Percentiles rank a stretch among this genome's conserved stretches.
Conservation (phyloP, 345 rosid species). For the Streptanthus diversifolius region DNA sequence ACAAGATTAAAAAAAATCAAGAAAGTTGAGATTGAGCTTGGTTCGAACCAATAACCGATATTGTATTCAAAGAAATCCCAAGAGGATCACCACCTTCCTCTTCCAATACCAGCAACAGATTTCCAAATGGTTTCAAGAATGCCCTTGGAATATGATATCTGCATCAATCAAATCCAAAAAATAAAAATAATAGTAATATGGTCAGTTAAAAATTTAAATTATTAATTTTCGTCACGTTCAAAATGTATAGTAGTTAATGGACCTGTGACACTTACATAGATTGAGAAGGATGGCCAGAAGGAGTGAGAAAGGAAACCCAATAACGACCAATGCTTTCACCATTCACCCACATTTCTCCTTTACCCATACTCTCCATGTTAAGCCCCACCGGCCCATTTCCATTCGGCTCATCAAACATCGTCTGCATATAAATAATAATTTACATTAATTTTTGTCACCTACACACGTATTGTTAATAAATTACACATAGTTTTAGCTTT, state of each 20-base stretch:
- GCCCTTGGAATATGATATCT: slow-evolving; percentile 82
- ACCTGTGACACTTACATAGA: slow-evolving; percentile 42
- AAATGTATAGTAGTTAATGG: not conserved
- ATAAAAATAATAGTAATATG: not conserved
- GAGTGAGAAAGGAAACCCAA: slow-evolving; percentile 71
- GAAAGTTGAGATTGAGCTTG: slow-evolving; percentile 19
- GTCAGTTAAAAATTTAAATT: not conserved
- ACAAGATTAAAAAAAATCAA: not conserved
- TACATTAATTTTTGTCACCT: not conserved
- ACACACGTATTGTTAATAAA: not conserved
- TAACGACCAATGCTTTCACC: slow-evolving; percentile 81
- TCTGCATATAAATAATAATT: slow-evolving; percentile 32
- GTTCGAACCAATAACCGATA: slow-evolving; percentile 27
- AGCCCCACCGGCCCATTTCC: slow-evolving; percentile 55
- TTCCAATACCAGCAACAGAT: slow-evolving; percentile 57
- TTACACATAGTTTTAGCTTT: not conserved
- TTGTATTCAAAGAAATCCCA: slow-evolving; percentile 46
- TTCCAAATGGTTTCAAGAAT: slow-evolving; percentile 51
- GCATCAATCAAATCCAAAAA: not conserved
- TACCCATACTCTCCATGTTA: slow-evolving; percentile 67
- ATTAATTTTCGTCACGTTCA: not conserved
- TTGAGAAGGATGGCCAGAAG: slow-evolving; percentile 64
- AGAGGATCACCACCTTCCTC: slow-evolving; percentile 71
- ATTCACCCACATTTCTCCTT: slow-evolving; percentile 87
- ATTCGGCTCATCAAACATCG: slow-evolving; percentile 52